Evolutionary conservation across 2,329 filamentous ascomycete genomes (phyloP).

Genomic region (Aureobasidium sp.): DNA sequence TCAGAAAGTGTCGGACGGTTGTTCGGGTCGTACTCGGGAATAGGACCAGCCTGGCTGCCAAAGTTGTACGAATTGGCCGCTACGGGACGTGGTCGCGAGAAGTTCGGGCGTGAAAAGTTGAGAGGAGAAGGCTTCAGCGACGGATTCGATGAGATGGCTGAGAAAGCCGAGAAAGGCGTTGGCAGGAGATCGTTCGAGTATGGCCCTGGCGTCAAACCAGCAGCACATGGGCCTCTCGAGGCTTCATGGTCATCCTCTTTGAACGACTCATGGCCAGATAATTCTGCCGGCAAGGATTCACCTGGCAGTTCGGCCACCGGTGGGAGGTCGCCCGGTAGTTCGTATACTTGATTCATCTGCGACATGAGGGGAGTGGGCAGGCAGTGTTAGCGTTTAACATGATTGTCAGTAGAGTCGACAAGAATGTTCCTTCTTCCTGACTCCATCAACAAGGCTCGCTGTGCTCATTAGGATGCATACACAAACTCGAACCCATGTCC

Average conservation of each 20-base stretch:
- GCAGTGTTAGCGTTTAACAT: neutral
- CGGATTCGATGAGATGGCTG: neutral
- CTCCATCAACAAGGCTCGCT: neutral
- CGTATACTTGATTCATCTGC: neutral
- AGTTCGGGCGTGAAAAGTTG: constrained; percentile 25
- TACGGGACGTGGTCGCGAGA: constrained; percentile 19
- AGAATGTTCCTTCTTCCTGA: neutral
- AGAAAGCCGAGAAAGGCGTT: constrained; percentile 1
- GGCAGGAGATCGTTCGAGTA: neutral
- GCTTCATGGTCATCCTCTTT: neutral
- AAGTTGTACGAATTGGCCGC: neutral
- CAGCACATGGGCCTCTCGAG: neutral
- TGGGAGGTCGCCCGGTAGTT: constrained; percentile 1
- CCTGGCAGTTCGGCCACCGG: neutral
- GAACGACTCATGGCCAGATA: neutral
- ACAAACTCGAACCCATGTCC: constrained; percentile 1
- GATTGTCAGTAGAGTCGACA: neutral
- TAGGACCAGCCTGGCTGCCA: neutral
- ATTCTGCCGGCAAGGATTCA: neutral
- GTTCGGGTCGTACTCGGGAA: neutral
- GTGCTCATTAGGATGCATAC: neutral
- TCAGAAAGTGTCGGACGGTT: neutral
- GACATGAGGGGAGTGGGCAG: neutral
- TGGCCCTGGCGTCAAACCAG: neutral
- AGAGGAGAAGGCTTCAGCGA: constrained; percentile 16